Conservation (phyloP, 768 basidiomycete genomes). For the Lactarius deliciosus region DNA sequence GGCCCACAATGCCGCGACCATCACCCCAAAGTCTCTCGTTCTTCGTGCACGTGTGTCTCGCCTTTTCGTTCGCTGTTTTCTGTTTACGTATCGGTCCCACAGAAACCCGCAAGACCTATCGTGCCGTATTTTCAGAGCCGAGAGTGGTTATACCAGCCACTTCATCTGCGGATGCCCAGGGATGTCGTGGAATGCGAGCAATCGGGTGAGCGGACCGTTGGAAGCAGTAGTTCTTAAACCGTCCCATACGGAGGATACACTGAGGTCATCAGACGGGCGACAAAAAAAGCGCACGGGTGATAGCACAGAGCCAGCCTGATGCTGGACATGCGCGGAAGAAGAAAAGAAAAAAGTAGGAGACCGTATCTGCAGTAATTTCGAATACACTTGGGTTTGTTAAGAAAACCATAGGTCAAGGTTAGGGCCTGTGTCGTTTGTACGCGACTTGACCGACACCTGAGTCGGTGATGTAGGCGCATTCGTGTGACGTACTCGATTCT, state of each 20-base stretch:
- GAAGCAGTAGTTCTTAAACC: not conserved
- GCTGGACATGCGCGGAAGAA: constrained; percentile 18
- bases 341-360: constrained; percentile 16
- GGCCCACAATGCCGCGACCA: constrained; percentile 61
- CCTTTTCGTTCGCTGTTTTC: not conserved
- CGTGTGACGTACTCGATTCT: no score
- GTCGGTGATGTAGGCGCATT: no score
- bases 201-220: not conserved
- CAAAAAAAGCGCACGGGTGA: constrained; percentile 9
- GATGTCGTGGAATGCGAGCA: not conserved
- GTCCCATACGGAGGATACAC: not conserved
- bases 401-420: not conserved
- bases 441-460: no score
- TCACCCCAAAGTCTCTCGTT: constrained; percentile 62
- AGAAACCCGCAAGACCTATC: constrained; percentile 83
- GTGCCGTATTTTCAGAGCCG: constrained; percentile 77
- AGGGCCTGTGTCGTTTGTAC: not conserved
- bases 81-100: constrained; percentile 6
- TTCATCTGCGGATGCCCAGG: not conserved
- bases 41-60: constrained; percentile 68
- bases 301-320: constrained; percentile 4
- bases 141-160: constrained; percentile 53
- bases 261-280: constrained; percentile 8
- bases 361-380: not conserved
- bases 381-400: not conserved